Conservation (phyloP, 805 yeast species). For the Pichia deserticola region DNA sequence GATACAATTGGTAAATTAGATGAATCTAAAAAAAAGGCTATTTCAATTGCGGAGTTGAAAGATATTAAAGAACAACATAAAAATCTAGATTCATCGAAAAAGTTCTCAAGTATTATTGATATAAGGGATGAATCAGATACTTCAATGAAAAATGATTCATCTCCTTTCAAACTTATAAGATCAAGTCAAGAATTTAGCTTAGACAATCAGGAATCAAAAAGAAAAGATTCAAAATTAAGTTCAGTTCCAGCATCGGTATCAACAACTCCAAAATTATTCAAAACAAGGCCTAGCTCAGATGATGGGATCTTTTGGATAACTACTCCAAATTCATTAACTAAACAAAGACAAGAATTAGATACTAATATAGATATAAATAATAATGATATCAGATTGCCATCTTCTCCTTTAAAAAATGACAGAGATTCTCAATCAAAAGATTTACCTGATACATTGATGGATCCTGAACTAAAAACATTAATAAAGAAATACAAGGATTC, state of each 20-base stretch:
- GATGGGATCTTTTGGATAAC: constrained; percentile 35
- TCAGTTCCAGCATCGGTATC: not conserved
- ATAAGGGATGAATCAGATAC: constrained; percentile 1
- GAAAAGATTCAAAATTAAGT: not conserved
- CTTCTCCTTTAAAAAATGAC: constrained; percentile 35
- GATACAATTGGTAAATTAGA: not conserved
- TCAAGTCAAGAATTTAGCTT: constrained; percentile 10
- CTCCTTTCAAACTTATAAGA: constrained; percentile 6
- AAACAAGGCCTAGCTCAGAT: constrained; percentile 23
- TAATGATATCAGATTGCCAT: constrained; percentile 21
- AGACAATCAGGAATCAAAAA: not conserved
- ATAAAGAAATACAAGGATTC: constrained; percentile 28
- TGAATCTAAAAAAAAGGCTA: constrained; percentile 1
- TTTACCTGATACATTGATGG: constrained; percentile 17
- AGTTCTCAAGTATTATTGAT: not conserved
- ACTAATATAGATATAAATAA: not conserved
- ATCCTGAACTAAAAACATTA: constrained; percentile 26
- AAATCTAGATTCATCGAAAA: not conserved
- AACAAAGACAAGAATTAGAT: not conserved
- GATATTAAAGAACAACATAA: not conserved
- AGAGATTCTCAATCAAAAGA: constrained; percentile 5
- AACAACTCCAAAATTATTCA: constrained; percentile 1
- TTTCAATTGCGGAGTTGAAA: constrained; percentile 2
- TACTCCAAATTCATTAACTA: constrained; percentile 24
- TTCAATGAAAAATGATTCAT: constrained; percentile 1